Evolutionary conservation across 2,329 filamentous ascomycete genomes (phyloP), one percentile per base, ranked within the genome.

Genomic region (Diplodia corticola): DNA sequence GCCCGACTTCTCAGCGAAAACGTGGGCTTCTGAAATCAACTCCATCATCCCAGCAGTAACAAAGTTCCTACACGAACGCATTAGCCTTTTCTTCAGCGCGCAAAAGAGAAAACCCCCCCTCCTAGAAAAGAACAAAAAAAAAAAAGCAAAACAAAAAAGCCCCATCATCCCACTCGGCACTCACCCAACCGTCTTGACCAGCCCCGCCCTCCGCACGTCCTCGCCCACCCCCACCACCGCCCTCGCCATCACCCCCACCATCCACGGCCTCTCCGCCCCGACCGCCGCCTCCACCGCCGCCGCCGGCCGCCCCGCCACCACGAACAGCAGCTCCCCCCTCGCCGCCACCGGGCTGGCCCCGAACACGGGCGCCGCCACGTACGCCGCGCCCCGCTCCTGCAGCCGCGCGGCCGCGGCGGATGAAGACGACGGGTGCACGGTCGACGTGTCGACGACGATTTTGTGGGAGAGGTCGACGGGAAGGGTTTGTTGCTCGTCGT

Each of bases 41-140:
- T 82, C 79, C 81, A 83, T 83, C 69, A 84, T 76, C 0, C 80
- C 80, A 2, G 82, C 81, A 0, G 81, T 83, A 13, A 85, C 76
- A 54, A 82, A 81, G 64, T 85, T 85, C 15, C 80, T 82, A 24
- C 24, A 13, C 22, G n/a, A 26, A 79, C 81, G 10, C 4, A 12
- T 24, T 12, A 54, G 17, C 28, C 13, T 2, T 1, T 57, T 20
- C 2, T 1, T 57, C 33, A 9, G 22, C 33, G 1, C 22, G 9
- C 6, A 20, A 5, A 12, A 0, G n/a, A n/a, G 6, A 44, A 24
- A 35, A 35, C 10, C 4, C 33, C 10, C 13, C 12, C 20, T 5
- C 51, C 2, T 7, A 15, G n/a, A 20, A 13, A 5, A 15, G 5
- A 6, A 3, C 3, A 13, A 54, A 35, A 22, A 17, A 37, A 10